Base-by-base conservation (phyloP, 805 yeast genomes). In the Debaryomyces prosopidis region DNA sequence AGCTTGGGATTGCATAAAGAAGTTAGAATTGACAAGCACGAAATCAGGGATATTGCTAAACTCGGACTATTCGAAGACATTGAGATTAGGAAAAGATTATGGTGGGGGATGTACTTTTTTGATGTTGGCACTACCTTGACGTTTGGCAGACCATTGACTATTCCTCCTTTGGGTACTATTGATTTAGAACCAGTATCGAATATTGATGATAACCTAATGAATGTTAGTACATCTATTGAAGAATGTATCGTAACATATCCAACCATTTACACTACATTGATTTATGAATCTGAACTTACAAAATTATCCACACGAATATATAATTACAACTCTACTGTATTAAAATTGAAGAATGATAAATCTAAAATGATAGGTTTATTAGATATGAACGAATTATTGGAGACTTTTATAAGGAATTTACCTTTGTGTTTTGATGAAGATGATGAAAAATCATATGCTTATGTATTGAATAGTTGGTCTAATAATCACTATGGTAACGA, bases 51-150 rank as follows among this genome's bases (percentile, higher is more conserved):
- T 12, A 18, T 28, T 9, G 35, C 14, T 18, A 51, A 53, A 35
- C 30, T 42, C 17, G 49, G 47, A 14, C 32, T 55, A 5, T 50
- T 53, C 35, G 56, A 55, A 48, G 57, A 53, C 31, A 36, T 55
- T 14, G 59, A 55, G 33, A 49, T 48, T 12, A 34, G 59, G 16
- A 55, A 55, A 38, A 38, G 59, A n/a, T 55, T 53, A 32, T 55
- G 57, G 55, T 55, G 59, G 59, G 59, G 59, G 16, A 49, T 55
- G 54, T 55, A 55, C 33, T 55, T 51, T 40, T 51, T 55, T 38
- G 59, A 55, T 43, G 59, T 55, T 19, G 59, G 59, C 5, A 50
- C 57, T 5, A 55, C 59, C 0, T 36, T 55, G 9, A 55, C 59
- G 2, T 55, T 53, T 43, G 59, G 59, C 2, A 43, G 59, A 40